Evolutionary conservation across 1,284 basidiomycete species (phyloP).

Genomic region (Austroboletus niveus): DNA sequence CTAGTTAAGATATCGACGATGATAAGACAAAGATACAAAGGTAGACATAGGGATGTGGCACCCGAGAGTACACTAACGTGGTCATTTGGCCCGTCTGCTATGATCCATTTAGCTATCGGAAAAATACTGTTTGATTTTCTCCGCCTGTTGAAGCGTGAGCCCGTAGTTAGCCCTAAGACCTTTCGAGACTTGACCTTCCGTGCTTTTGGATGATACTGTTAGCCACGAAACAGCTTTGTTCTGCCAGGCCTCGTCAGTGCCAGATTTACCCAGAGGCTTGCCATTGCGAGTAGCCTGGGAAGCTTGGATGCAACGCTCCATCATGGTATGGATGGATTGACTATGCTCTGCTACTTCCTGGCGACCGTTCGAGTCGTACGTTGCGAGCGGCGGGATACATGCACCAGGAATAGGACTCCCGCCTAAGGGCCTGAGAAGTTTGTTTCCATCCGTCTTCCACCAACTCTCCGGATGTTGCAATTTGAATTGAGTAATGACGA

Average conservation of each 20-base stretch:
- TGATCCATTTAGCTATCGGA: too few species aligned
- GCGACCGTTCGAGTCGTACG: neutral
- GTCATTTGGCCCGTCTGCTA: too few species aligned
- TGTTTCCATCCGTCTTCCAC: neutral
- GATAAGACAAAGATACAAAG: too few species aligned
- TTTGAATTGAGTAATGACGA: slow-evolving; percentile 23
- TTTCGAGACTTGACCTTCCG: neutral
- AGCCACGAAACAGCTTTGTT: too few species aligned
- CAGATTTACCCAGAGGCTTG: too few species aligned
- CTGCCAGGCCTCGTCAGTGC: too few species aligned
- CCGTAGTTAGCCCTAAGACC: neutral
- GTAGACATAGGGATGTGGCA: too few species aligned
- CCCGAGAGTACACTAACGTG: too few species aligned
- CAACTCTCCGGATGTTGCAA: neutral
- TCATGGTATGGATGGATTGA: slow-evolving; percentile 1
- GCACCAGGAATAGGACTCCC: slow-evolving; percentile 10
- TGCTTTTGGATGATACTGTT: too few species aligned
- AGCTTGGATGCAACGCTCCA: neutral
- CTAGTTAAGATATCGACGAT: too few species aligned
- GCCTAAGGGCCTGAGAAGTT: neutral
- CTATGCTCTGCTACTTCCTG: neutral
- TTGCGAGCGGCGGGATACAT: slow-evolving; percentile 12
- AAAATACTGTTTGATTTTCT: too few species aligned
- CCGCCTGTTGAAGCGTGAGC: neutral
- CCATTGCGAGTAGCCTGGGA: neutral